phyloP scores from a whole-genome alignment of 768 basidiomycete genomes.

The Chalciporus sphaerocephalus region DNA sequence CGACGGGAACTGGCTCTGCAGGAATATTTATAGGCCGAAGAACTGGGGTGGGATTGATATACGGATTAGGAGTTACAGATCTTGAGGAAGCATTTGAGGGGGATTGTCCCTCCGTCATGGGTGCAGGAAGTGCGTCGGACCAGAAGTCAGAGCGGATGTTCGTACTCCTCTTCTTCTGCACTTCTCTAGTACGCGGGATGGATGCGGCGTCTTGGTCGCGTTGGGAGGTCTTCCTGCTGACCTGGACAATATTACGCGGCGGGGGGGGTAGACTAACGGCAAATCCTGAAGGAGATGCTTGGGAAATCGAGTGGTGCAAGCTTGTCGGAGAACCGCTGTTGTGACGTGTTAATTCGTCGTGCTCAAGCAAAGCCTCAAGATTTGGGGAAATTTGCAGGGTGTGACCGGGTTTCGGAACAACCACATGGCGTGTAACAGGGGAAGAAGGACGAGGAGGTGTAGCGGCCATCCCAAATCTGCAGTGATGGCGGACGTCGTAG shows the following conservation, averaged over 20 bases:
- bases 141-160: conserved; percentile 22
- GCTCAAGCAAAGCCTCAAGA: conserved; percentile 55
- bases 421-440: conserved; percentile 2
- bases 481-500: not conserved
- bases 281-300: conserved; percentile 12
- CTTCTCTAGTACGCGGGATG: conserved; percentile 16
- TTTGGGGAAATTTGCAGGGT: conserved; percentile 53
- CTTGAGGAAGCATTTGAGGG: conserved; percentile 14
- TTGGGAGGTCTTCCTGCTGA: conserved; percentile 10
- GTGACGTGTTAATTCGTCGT: conserved; percentile 48
- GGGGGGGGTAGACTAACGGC: conserved; percentile 31
- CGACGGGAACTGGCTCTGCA: conserved; percentile 1
- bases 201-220: conserved; percentile 16
- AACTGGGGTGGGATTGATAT: conserved; percentile 35
- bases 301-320: conserved; percentile 5
- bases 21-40: conserved; percentile 8
- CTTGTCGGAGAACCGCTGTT: conserved; percentile 24
- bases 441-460: conserved; percentile 21
- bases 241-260: conserved; percentile 27
- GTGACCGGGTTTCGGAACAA: conserved; percentile 2
- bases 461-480: conserved; percentile 18
- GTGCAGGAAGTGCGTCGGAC: conserved; percentile 16
- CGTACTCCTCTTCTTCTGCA: conserved; percentile 10
- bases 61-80: conserved; percentile 30
- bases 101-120: conserved; percentile 1